phyloP scores from a whole-genome alignment of 768 basidiomycete genomes.

The Phlebiopsis flavidoalba region DNA sequence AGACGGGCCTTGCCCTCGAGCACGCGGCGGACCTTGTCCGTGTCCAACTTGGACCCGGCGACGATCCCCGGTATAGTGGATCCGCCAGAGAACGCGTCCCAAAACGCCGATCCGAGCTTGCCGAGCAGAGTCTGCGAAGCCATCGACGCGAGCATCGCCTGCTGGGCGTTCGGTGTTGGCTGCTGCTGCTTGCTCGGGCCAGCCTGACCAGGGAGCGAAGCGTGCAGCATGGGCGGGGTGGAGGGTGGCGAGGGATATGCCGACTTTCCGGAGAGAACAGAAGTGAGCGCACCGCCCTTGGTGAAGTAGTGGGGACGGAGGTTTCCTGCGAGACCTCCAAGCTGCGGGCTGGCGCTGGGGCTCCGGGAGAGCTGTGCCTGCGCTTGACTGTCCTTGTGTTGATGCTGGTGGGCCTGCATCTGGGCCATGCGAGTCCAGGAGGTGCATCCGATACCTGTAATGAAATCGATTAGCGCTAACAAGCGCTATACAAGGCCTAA shows the following conservation, averaged over 20 bases:
- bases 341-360: conserved; percentile 10
- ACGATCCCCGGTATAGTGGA: conserved; percentile 16
- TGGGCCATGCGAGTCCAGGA: conserved; percentile 89
- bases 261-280: conserved; percentile 46
- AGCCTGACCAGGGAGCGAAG: conserved; percentile 20
- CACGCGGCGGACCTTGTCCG: conserved; percentile 77
- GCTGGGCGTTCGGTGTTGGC: conserved; percentile 26
- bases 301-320: conserved; percentile 37
- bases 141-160: conserved; percentile 63
- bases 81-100: conserved; percentile 80
- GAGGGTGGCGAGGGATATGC: conserved; percentile 31
- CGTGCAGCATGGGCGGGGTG: conserved; percentile 30
- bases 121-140: conserved; percentile 72
- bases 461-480: conserved; percentile 10
- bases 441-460: conserved; percentile 77
- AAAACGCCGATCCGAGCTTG: conserved; percentile 73
- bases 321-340: conserved; percentile 25
- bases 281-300: conserved; percentile 19
- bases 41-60: conserved; percentile 37
- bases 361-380: conserved; percentile 5
- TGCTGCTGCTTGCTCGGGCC: conserved; percentile 25
- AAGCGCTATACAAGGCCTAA: conserved; percentile 8
- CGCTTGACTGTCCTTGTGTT: conserved; percentile 21
- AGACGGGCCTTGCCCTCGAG: conserved; percentile 79
- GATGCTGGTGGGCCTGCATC: conserved; percentile 48